Evolutionary conservation across 164 flowering plant species (phyloP).

Genomic region (Berberis thunbergii): DNA sequence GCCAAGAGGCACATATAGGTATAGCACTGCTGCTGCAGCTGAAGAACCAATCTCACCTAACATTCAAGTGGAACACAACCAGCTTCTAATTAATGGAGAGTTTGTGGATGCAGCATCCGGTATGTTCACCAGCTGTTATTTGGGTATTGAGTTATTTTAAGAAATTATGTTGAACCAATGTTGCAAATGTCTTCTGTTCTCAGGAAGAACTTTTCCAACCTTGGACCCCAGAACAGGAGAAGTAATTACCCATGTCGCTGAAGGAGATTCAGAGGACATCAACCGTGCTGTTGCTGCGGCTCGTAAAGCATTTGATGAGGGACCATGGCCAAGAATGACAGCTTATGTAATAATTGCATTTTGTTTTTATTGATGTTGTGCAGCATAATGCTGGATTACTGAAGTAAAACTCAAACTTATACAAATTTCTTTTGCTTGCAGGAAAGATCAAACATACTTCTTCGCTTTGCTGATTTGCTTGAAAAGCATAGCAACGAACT

Average conservation of each 20-base stretch:
- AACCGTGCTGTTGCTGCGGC: slow-evolving; percentile 76
- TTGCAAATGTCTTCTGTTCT: background rate
- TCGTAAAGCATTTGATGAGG: slow-evolving; percentile 81
- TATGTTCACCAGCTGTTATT: slow-evolving; percentile 7
- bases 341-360: slow-evolving; percentile 43
- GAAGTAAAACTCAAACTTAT: background rate
- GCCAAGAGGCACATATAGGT: slow-evolving; percentile 23
- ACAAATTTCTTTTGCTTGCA: slow-evolving; percentile 6
- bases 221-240: slow-evolving; percentile 73
- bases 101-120: slow-evolving; percentile 79
- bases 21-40: slow-evolving; percentile 38
- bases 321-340: slow-evolving; percentile 83
- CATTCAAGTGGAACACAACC: slow-evolving; percentile 43
- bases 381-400: background rate
- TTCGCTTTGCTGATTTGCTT: slow-evolving; percentile 37
- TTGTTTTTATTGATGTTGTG: background rate
- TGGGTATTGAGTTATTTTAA: background rate
- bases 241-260: slow-evolving; percentile 70
- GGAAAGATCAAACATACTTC: slow-evolving; percentile 41
- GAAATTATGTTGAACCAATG: background rate
- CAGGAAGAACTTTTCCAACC: slow-evolving; percentile 73
- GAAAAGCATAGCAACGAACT: slow-evolving; percentile 40
- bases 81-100: slow-evolving; percentile 63
- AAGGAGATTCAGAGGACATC: slow-evolving; percentile 69
- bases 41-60: slow-evolving; percentile 50